Percentiles rank a stretch among this genome's conserved stretches.
These are phyloP conservation scores for Fraxinus paxiana DNA, from an alignment of 305 asterid species.

Conservation along the genomic window DNA sequence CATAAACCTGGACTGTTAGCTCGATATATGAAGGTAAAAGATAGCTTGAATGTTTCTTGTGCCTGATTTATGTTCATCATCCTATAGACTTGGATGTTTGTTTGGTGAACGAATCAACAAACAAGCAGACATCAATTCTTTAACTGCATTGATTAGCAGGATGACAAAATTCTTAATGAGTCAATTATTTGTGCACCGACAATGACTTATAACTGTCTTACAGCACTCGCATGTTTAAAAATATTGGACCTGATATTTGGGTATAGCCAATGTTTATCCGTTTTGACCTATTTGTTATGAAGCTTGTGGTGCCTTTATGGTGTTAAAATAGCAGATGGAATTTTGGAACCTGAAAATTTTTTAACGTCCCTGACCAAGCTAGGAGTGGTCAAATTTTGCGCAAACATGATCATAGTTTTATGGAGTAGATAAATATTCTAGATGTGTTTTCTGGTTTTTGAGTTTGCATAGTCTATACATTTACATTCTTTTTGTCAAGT, in stretches of 20 bases:
- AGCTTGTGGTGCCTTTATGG: neutral
- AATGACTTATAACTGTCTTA: neutral
- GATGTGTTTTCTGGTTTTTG: neutral
- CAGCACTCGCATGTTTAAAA: neutral
- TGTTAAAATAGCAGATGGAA: neutral
- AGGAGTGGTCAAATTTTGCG: neutral
- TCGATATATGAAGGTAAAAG: slow-evolving; percentile 89
- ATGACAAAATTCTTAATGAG: neutral
- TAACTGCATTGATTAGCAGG: neutral
- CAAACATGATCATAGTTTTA: neutral
- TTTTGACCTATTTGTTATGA: neutral
- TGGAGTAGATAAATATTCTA: neutral
- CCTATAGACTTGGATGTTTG: neutral
- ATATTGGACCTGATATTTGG: neutral
- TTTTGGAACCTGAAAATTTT: neutral
- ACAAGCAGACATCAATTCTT: neutral
- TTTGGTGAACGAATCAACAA: neutral
- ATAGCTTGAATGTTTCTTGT: slow-evolving; percentile 6
- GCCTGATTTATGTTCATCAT: neutral
- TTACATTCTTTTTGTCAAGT: neutral
- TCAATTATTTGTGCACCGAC: neutral
- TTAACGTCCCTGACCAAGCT: neutral
- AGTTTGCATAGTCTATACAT: neutral
- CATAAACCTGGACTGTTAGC: slow-evolving; percentile 74
- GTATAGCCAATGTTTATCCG: neutral